phyloP scores from a whole-genome alignment of 2,329 filamentous ascomycete genomes.

The Colletotrichum ledebouriae region DNA sequence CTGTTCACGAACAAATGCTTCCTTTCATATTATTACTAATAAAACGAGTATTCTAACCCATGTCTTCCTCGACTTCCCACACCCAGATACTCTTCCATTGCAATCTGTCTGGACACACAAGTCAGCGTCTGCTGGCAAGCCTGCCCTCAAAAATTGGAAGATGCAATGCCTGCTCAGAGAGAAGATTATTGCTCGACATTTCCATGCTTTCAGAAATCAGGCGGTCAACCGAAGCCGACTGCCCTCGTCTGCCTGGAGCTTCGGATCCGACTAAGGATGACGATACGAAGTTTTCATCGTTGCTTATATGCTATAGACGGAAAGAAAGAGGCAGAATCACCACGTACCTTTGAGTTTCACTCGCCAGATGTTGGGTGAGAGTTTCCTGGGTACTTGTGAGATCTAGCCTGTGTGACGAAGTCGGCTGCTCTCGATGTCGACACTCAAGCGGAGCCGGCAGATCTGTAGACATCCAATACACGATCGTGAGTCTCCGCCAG shows the following conservation, averaged over 20 bases:
- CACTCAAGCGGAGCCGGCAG: neutral
- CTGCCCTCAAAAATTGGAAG: neutral
- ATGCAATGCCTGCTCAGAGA: constrained; percentile 59
- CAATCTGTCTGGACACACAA: neutral
- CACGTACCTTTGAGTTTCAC: constrained; percentile 15
- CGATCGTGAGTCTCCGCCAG: constrained; percentile 43
- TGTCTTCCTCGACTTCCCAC: no score
- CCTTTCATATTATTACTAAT: no score
- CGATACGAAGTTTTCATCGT: constrained; percentile 94
- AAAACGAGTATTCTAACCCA: no score
- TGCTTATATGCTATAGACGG: constrained; percentile 43
- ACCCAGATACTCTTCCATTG: neutral
- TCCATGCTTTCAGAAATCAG: constrained; percentile 51
- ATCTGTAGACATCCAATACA: constrained; percentile 8
- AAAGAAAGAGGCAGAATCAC: constrained; percentile 1
- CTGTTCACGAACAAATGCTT: no score
- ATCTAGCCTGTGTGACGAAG: constrained; percentile 27
- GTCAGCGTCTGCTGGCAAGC: constrained; percentile 13
- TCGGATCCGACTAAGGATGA: constrained; percentile 93
- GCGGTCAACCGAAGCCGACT: constrained; percentile 17
- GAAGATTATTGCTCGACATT: constrained; percentile 69
- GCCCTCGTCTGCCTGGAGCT: constrained; percentile 45
- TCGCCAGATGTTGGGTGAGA: neutral
- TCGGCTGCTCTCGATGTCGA: constrained; percentile 28
- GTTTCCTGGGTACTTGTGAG: neutral